Base-by-base conservation (phyloP, 1,139 yeast genomes). In the Lodderomyces orthopsilosis region DNA sequence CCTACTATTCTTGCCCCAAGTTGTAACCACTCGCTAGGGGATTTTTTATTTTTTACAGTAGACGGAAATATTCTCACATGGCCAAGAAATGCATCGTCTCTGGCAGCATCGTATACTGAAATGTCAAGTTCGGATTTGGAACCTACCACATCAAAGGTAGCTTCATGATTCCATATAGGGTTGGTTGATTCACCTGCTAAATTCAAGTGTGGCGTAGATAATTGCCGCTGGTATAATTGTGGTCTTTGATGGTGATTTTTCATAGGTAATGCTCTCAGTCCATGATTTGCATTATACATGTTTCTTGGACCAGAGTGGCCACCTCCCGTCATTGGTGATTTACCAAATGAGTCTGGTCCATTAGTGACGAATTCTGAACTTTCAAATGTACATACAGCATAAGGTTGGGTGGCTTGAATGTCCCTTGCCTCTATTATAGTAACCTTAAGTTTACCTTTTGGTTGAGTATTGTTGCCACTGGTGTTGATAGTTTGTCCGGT, bases 381-480 rank as follows among this genome's bases (percentile, higher is more conserved):
- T 60, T 90, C 96, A 66, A 87, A 91, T 1, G 96, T 87, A 62
- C 96, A 88, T 27, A 91, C 96, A 19, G 88, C 96, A 61, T 91
- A 91, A 2, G 96, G 96, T 54, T 81, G 84, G 7, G 89, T 75
- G 37, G 64, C 65, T 51, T 75, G 68, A 27, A 57, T 46, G 52
- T 81, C 83, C 46, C 75, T 77, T 2, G 96, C 97, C 61, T 88
- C 93, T 34, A 85, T 70, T 52, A 93, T 89, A 39, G 80, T 79
- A 40, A 93, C 90, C 55, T 81, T 81, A 43, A 93, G 74, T 61
- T 86, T 87, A 38, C 98, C 98, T 61, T 85, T 79, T 40, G 90
- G 89, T 35, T 79, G 74, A 10, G 51, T 43, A 37, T 46, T 46
- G 28, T 44, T 44, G 6, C 51, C 37, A 22, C 45, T 46, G 5